Evolutionary conservation across 2,329 filamentous ascomycete genomes (phyloP).

Genomic region (Fusarium sp.): DNA sequence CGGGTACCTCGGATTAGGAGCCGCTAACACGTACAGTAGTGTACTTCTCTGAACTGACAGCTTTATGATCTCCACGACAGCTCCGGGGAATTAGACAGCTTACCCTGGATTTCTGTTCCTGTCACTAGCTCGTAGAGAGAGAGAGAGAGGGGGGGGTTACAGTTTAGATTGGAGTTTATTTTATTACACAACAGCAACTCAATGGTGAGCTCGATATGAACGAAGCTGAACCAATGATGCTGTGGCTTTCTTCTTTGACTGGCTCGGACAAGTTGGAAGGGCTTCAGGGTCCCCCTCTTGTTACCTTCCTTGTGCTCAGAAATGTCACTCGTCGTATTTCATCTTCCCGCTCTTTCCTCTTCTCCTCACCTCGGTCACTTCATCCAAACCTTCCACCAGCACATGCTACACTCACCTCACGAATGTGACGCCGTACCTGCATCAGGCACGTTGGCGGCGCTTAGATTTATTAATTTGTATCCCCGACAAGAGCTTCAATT

Average conservation of each 20-base stretch:
- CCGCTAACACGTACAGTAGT: conserved; percentile 33
- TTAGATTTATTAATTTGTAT: conserved; percentile 5
- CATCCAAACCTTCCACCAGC: conserved; percentile 23
- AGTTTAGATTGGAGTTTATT: conserved; percentile 18
- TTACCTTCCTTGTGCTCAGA: neutral
- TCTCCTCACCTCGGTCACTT: conserved; percentile 10
- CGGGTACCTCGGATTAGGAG: conserved; percentile 25
- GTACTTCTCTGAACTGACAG: neutral
- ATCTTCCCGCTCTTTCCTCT: conserved; percentile 8
- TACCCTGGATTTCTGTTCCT: conserved; percentile 25
- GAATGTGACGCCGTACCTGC: conserved; percentile 39
- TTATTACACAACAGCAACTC: conserved; percentile 31
- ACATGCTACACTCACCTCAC: conserved; percentile 11
- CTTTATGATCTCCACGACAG: conserved; percentile 19
- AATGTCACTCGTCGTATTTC: conserved; percentile 34
- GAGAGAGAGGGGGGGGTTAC: neutral
- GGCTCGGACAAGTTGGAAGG: neutral
- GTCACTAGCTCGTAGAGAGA: neutral
- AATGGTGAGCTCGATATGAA: conserved; percentile 10
- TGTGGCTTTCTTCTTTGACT: conserved; percentile 35
- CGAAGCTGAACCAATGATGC: conserved; percentile 30
- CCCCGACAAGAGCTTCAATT: neutral
- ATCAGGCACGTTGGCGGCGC: conserved; percentile 31
- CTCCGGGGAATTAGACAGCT: conserved; percentile 17
- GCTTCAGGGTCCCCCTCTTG: neutral